phyloP scores from a whole-genome alignment of 2,329 filamentous ascomycete genomes.

The Alternaria solani region DNA sequence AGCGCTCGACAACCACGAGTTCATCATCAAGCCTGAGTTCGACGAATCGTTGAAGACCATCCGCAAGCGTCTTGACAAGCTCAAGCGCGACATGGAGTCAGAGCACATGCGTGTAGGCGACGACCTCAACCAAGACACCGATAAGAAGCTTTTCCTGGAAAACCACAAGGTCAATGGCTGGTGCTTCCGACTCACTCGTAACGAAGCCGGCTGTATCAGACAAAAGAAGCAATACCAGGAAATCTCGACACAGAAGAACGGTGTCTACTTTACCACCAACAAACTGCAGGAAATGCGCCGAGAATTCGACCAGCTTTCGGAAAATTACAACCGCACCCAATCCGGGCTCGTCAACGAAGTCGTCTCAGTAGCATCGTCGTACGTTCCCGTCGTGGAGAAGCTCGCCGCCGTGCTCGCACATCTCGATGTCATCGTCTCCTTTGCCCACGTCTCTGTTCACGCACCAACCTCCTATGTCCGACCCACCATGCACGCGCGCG shows the following conservation, averaged over 20 bases:
- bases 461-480: conserved; percentile 91
- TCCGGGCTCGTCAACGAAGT: conserved; percentile 90
- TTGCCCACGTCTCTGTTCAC: conserved; percentile 92
- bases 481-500: conserved; percentile 87
- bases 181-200: conserved; percentile 92
- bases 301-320: conserved; percentile 91
- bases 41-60: conserved; percentile 90
- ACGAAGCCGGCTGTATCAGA: conserved; percentile 89
- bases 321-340: conserved; percentile 95
- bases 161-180: conserved; percentile 96
- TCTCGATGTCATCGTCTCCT: conserved; percentile 91
- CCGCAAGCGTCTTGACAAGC: conserved; percentile 85
- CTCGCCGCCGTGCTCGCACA: conserved; percentile 89
- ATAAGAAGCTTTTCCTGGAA: conserved; percentile 98
- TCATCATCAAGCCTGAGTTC: conserved; percentile 98
- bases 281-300: conserved; percentile 80
- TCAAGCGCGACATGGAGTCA: conserved; percentile 80
- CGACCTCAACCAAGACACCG: conserved; percentile 89
- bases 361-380: conserved; percentile 90
- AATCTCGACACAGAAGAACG: conserved; percentile 98
- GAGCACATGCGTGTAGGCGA: conserved; percentile 80
- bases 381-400: conserved; percentile 89
- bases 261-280: conserved; percentile 95
- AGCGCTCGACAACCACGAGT: conserved; percentile 95
- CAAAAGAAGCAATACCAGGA: conserved; percentile 91